Evolutionary conservation across 306 rosid species (phyloP), one percentile per base, ranked within the genome.

Genomic region (Ormosia semicastrata): DNA sequence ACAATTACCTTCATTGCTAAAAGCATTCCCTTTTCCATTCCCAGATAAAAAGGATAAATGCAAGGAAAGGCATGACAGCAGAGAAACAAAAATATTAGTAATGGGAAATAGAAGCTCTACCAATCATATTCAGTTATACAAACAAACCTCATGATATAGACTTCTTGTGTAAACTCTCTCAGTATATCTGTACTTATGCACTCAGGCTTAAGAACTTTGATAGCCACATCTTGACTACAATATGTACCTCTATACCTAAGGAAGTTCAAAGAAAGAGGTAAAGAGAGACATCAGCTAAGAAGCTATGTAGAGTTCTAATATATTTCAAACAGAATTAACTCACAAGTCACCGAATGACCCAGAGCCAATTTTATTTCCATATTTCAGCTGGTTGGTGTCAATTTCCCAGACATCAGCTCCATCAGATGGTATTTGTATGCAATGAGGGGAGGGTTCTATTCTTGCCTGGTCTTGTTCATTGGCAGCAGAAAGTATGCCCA

Each of bases 381-480:
- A 80, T 88, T 89, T 91, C 78, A 96, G 91, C 88, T 86, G 93
- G 82, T 85, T 86, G 67, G 86, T 59, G 87, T 96, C 97, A 85
- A 96, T 91, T 88, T 92, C 99, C 99, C 99, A 96, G 78, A 96
- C 99, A 92, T 96, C 97, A 53, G 88, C 91, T 77, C 92, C 99
- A 84, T 96, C 99, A 69, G 87, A 87, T 41, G 99, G 99, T 89
- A 96, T 96, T 85, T 89, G 94, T 83, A 96, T 79, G 82, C 84
- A 85, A 66, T 65, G 84, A 57, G 89, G 89, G 71, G 86, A 80
- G 32, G 84, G 80, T 73, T 91, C 95, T 59, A 49, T 58, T 81
- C 71, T 89, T 77, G 82, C 78, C 86, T 85, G 91, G 83, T 52
- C 75, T 70, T 89, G 88, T 79, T 86, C 93, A 47, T 68, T 80